Evolutionary conservation across 192 early-diverging fungal genomes (phyloP).

Genomic region (Umbelopsis sp.): DNA sequence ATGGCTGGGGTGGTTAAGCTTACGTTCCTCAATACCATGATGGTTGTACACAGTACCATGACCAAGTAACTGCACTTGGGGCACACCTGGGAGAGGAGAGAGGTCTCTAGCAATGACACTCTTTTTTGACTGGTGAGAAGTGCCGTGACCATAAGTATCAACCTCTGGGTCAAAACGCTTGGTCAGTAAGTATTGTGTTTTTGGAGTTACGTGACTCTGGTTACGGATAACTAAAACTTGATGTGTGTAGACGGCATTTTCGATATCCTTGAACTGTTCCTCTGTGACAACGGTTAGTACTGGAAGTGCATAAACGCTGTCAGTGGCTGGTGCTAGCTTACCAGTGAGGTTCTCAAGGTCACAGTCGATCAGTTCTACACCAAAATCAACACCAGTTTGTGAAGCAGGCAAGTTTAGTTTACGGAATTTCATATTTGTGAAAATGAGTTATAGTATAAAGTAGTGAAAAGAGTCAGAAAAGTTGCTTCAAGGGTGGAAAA

Average conservation of each 20-base stretch:
- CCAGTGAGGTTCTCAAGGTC: slow-evolving; percentile 36
- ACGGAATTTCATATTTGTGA: slow-evolving; percentile 27
- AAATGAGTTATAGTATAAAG: slow-evolving; percentile 19
- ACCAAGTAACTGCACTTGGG: slow-evolving; percentile 36
- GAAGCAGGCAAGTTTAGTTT: slow-evolving; percentile 4
- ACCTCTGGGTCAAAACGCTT: slow-evolving; percentile 35
- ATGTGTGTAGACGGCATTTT: slow-evolving; percentile 33
- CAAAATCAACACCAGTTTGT: slow-evolving; percentile 39
- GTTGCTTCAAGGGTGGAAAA: background rate
- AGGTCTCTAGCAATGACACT: slow-evolving; percentile 36
- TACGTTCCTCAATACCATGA: slow-evolving; percentile 33
- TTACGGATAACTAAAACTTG: slow-evolving; percentile 35
- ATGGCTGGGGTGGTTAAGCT: slow-evolving; percentile 34
- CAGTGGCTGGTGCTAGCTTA: background rate
- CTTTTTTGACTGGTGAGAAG: slow-evolving; percentile 26
- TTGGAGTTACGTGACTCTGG: slow-evolving; percentile 32
- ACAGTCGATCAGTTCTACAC: slow-evolving; percentile 22
- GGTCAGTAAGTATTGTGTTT: slow-evolving; percentile 32
- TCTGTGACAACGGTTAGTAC: slow-evolving; percentile 4
- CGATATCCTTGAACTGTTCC: slow-evolving; percentile 32
- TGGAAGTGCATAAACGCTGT: background rate
- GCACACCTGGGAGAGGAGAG: slow-evolving; percentile 30
- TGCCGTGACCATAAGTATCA: slow-evolving; percentile 37
- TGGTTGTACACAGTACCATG: slow-evolving; percentile 34
- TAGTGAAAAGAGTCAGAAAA: background rate